A percentile compares a stretch with the other conserved stretches of the same genome.
Evolutionary conservation across 2,329 filamentous ascomycete genomes (phyloP).

Genomic region (Daldinia sp.): DNA sequence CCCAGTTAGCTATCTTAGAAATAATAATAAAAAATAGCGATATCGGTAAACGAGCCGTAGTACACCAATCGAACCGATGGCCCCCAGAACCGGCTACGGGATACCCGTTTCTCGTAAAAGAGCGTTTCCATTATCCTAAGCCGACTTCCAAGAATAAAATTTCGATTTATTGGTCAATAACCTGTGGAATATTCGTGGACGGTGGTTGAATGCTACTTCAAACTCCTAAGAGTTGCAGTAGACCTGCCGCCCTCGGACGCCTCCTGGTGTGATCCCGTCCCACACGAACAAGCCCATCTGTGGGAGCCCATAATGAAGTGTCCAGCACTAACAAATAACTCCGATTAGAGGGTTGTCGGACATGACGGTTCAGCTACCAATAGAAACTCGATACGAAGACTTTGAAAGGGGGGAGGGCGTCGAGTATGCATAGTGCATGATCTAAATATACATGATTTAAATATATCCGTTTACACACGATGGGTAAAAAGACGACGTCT

Average conservation of each 20-base stretch:
- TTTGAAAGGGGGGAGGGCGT: constrained; percentile 19
- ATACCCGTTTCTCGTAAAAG: neutral
- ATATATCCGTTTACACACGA: constrained; percentile 14
- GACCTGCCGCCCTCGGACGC: constrained; percentile 2
- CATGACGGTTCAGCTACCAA: constrained; percentile 30
- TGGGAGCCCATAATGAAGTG: constrained; percentile 2
- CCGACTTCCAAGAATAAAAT: neutral
- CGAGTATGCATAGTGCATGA: constrained; percentile 33
- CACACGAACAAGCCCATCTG: constrained; percentile 12
- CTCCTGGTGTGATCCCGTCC: constrained; percentile 5
- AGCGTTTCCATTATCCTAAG: neutral
- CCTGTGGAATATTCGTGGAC: constrained; percentile 4
- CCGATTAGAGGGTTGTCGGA: constrained; percentile 22
- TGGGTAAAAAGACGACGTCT: constrained; percentile 24
- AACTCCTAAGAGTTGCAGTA: neutral
- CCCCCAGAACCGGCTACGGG: neutral
- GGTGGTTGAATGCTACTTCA: constrained; percentile 8
- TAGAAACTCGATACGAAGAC: constrained; percentile 4
- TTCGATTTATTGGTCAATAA: neutral
- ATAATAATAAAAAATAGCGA: neutral
- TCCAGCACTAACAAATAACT: constrained; percentile 8
- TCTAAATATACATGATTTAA: constrained; percentile 29
- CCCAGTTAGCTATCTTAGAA: too few species aligned
- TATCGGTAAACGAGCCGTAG: neutral
- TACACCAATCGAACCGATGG: neutral